Base-by-base conservation (phyloP, 345 rosid species). In the Arabis hirsuta region DNA sequence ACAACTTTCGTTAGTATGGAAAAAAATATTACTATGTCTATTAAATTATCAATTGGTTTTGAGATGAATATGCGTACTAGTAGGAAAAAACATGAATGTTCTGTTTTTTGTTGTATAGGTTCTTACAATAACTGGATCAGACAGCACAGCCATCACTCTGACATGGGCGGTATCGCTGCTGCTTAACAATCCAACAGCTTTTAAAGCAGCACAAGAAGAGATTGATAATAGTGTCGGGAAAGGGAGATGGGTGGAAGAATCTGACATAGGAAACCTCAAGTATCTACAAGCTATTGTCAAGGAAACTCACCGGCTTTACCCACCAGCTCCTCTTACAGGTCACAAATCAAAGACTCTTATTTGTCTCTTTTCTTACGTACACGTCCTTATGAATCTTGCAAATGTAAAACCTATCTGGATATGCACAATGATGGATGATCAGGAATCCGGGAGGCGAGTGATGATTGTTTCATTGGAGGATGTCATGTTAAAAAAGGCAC, bases 231-330 rank as follows among this genome's bases (percentile, higher is more conserved):
- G 14, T 0, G 86, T 86, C 0, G 97, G 92, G 3, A 78, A 56
- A 70, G 65, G 32, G 0, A 80, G 69, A 32, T 84, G 86, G 85
- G 84, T 81, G 0, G 67, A 86, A 32, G 94, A 90, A 66, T 81
- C 88, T 2, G 90, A 90, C 55, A 67, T 86, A 9, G 39, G 7
- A 29, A 81, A 77, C 13, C 82, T 90, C 5, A 69, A 62, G 7
- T 85, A 81, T 72, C 55, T 88, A 62, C 85, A 78, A 69, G 88
- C 91, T 67, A 73, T 86, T 13, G 68, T 87, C 46, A 90, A 90
- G 47, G 96, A 90, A 76, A 78, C 88, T 31, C 67, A 80, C 1
- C 80, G 91, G 1, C 72, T 87, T 7, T 71, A 84, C 62, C 87
- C 86, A 6, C 83, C 87, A 7, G 85, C 83, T 27, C 88, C 88